Base-by-base conservation (phyloP, 139 green algal genomes). In the Chlamydomonas sphaeroides region DNA sequence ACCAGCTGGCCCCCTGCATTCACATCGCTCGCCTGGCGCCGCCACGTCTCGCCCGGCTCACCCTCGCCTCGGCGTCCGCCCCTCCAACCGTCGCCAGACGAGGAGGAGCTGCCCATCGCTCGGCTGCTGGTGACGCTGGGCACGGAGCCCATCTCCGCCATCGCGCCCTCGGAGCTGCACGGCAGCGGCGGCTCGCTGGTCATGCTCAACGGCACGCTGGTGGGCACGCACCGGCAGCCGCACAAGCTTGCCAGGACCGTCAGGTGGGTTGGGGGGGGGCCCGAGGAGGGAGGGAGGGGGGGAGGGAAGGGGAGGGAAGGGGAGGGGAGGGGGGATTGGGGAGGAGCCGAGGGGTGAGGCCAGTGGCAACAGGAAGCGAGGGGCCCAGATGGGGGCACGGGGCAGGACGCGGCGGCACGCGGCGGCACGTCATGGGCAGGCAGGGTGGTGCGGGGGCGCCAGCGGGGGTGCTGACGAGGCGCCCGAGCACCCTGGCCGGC, bases 151-250 rank as follows among this genome's bases (percentile, higher is more conserved):
- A 79, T 94, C 42, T 84, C 68, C 35, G 18, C 88, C 71, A 48
- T 98, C 32, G 84, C 84, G 42, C 79, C 86, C 38, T 68, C 87
- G 5, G 94, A 99, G 91, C 86, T 98, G 70, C 96, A 97, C 79
- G 68, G 79, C 53, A 83, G 70, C 30, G 88, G 84, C 53, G 66
- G 88, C 11, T 91, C 93, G 28, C 71, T 98, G 8, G 95, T 99
- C 36, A 97, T 98, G 80, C 92, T 99, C 51, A 99, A 99, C 83
- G 97, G 97, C 61, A 91, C 77, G 66, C 94, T 99, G 30, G 75
- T 99, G 42, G 97, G 97, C 3, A 83, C 96, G 57, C 92, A 96
- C 89, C 85, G 91, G 30, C 79, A 78, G 25, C 90, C 94, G 5
- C 62, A 89, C 69, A 56, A 33, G 30, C 92, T 98, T 49, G 91